Conservation (phyloP, 768 basidiomycete genomes). For the Asterophora parasitica region DNA sequence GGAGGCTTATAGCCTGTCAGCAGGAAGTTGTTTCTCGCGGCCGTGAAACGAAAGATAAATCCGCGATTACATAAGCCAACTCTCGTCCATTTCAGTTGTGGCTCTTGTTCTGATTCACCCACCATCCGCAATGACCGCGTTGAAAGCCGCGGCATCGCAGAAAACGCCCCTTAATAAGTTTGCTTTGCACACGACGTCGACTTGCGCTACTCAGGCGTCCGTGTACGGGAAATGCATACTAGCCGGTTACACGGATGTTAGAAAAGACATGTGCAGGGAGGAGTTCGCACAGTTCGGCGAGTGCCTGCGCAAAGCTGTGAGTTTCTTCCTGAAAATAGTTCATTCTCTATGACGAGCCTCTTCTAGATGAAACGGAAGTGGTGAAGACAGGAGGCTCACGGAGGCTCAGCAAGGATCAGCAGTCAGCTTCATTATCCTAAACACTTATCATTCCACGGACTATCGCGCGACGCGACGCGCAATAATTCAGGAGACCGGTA, state of each 20-base stretch:
- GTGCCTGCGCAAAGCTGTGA: slow-evolving; percentile 79
- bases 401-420: too few species aligned
- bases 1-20: too few species aligned
- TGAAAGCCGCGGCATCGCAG: slow-evolving; percentile 23
- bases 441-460: slow-evolving; percentile 2
- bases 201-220: slow-evolving; percentile 67
- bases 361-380: slow-evolving; percentile 31
- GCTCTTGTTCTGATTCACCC: too few species aligned
- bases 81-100: too few species aligned
- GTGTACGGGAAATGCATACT: slow-evolving; percentile 88
- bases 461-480: neutral
- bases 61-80: slow-evolving; percentile 10
- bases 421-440: neutral
- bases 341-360: neutral
- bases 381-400: slow-evolving; percentile 15
- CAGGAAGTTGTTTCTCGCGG: too few species aligned
- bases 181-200: slow-evolving; percentile 67
- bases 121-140: slow-evolving; percentile 19
- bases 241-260: slow-evolving; percentile 77
- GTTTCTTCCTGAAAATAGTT: neutral
- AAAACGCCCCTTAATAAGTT: slow-evolving; percentile 54
- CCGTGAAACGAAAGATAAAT: too few species aligned
- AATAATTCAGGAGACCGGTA: slow-evolving; percentile 8
- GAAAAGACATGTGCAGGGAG: slow-evolving; percentile 74
- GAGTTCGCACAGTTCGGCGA: slow-evolving; percentile 83